phyloP scores from a whole-genome alignment of 768 basidiomycete genomes.

The Auricularia sp. region DNA sequence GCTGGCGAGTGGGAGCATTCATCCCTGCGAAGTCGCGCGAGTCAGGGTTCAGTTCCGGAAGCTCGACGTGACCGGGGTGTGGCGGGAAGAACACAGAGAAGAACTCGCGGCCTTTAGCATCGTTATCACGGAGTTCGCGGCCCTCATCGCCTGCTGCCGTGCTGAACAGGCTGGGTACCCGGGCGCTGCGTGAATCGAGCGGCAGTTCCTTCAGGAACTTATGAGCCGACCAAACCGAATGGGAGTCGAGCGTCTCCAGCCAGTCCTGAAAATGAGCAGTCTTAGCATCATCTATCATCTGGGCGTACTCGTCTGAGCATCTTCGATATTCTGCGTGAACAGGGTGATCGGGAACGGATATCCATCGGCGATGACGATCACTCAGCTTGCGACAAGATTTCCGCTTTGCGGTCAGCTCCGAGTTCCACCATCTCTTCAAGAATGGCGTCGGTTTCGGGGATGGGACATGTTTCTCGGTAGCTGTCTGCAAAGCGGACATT shows the following conservation, averaged over 20 bases:
- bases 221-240: not conserved
- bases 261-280: not conserved
- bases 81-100: slow-evolving; percentile 18
- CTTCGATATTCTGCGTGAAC: not conserved
- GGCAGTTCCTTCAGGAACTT: not conserved
- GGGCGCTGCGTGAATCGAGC: not conserved
- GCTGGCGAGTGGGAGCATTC: slow-evolving; percentile 8
- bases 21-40: not conserved
- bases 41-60: slow-evolving; percentile 6
- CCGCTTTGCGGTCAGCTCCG: slow-evolving; percentile 17
- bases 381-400: slow-evolving; percentile 12
- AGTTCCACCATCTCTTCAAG: slow-evolving; percentile 26
- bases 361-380: slow-evolving; percentile 4
- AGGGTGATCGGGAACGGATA: not conserved
- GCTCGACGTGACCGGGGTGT: slow-evolving; percentile 1
- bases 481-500: slow-evolving; percentile 10
- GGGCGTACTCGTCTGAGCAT: not conserved
- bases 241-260: not conserved
- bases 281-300: not conserved
- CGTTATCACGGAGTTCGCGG: slow-evolving; percentile 9
- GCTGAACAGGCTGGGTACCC: not conserved
- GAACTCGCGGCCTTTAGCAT: slow-evolving; percentile 14
- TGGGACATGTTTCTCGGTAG: slow-evolving; percentile 15
- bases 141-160: slow-evolving; percentile 1
- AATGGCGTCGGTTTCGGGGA: slow-evolving; percentile 13